Evolutionary conservation across 2,329 filamentous ascomycete species (phyloP), one percentile per base, ranked within the genome.

Genomic region (Penicillium sp.): DNA sequence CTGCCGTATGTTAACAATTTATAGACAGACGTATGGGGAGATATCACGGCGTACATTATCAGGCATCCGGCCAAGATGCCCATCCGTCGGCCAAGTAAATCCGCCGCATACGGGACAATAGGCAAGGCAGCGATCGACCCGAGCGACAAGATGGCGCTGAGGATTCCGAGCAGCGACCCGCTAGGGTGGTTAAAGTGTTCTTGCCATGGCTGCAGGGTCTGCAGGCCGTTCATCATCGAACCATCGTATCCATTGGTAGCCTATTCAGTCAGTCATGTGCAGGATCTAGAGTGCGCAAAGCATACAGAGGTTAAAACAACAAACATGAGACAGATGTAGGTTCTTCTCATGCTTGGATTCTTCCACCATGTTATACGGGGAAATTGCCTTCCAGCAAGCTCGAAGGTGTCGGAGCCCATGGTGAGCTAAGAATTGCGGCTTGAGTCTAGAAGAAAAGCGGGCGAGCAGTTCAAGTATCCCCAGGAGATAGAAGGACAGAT

Each of bases 61-160:
- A 47, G 8, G 19, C 68, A 70, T 17, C 68, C 69, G 64, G 80
- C 80, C 56, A 83, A 76, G 56, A 85, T 78, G 65, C 80, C 81
- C 66, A 76, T 73, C 54, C 79, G 75, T 59, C 83, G 76, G n/a
- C 83, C 48, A 82, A 17, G 80, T 68, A 44, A 70, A 76, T 85
- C 82, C 30, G 81, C 80, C 29, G 77, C 76, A 69, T 81, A 84
- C 13, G 81, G 80, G 5, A 79, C 79, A 50, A 82, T 73, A 7
- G 81, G 79, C 21, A 84, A 72, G 31, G 81, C 81, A 15, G 76
- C 75, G 30, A 85, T 73, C n/a, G 79, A 81, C 59, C 82, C 83
- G 53, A 84, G 76, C 47, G 79, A 80, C 78, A 56, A 52, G 30
- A 60, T 35, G 5, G 58, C 58, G 46, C 41, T 60, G 8, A 56